phyloP scores from a whole-genome alignment of 2,329 filamentous ascomycete genomes.

The Penicillium sclerotigenum region DNA sequence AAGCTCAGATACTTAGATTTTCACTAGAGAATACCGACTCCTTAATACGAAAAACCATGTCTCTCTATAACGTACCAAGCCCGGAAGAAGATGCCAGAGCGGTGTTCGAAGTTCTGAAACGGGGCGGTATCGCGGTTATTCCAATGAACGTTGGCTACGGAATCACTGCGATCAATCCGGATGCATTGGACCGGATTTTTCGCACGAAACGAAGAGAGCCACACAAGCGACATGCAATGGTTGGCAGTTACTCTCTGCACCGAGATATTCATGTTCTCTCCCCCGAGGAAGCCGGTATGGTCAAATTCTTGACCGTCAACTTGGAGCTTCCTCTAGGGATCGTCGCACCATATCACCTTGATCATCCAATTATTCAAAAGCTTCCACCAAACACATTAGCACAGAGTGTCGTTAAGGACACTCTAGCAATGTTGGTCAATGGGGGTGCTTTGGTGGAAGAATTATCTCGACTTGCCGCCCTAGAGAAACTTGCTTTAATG shows the following conservation, averaged over 20 bases:
- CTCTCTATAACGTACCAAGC: background rate
- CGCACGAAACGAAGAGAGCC: constrained; percentile 20
- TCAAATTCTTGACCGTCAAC: constrained; percentile 22
- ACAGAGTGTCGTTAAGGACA: constrained; percentile 20
- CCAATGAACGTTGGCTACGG: constrained; percentile 29
- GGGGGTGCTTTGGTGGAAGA: constrained; percentile 29
- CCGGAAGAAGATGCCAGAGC: constrained; percentile 16
- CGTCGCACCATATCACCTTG: constrained; percentile 20
- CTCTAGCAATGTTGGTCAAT: constrained; percentile 29
- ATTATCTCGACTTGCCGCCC: constrained; percentile 21
- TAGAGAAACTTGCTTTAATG: constrained; percentile 23
- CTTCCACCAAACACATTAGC: constrained; percentile 14
- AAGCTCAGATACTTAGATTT: background rate
- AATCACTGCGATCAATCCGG: constrained; percentile 19
- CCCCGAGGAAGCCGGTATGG: constrained; percentile 15
- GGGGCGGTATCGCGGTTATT: constrained; percentile 28
- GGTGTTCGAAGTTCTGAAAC: constrained; percentile 21
- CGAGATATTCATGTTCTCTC: constrained; percentile 22
- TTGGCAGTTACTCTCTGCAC: constrained; percentile 27
- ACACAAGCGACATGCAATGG: constrained; percentile 30
- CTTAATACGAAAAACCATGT: background rate
- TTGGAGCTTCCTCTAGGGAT: constrained; percentile 28
- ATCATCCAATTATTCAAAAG: constrained; percentile 26
- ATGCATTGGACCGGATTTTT: constrained; percentile 22
- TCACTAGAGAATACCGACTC: background rate